These are phyloP conservation scores for Rhizopogon vesiculosus DNA, from an alignment of 768 basidiomycete genomes.

Conservation along the genomic window DNA sequence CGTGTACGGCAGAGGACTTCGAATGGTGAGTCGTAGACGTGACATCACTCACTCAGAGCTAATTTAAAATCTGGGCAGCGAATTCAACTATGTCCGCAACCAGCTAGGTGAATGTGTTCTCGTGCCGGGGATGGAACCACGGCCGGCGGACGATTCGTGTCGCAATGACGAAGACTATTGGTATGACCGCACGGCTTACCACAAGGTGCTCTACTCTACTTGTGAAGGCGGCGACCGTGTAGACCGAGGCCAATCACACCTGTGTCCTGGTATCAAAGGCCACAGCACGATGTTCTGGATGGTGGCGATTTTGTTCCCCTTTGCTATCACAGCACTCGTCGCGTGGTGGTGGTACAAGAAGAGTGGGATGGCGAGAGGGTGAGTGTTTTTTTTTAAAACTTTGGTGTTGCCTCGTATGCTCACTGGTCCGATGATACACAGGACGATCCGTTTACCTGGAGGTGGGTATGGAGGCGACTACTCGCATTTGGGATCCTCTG, in stretches of 20 bases:
- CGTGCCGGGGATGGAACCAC: slow-evolving; percentile 60
- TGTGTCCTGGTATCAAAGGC: slow-evolving; percentile 76
- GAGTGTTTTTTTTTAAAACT: slow-evolving; percentile 24
- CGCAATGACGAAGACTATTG: slow-evolving; percentile 66
- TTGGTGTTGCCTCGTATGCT: slow-evolving; percentile 2
- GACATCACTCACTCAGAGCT: background rate
- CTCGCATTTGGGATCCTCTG: slow-evolving; percentile 18
- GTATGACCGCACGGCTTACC: slow-evolving; percentile 92
- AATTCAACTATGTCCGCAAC: slow-evolving; percentile 86
- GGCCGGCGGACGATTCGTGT: slow-evolving; percentile 61
- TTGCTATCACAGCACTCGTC: slow-evolving; percentile 68
- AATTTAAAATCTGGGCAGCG: slow-evolving; percentile 42
- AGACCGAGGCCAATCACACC: slow-evolving; percentile 70
- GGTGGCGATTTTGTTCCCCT: slow-evolving; percentile 70
- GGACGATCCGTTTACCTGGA: slow-evolving; percentile 76
- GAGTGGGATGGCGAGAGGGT: slow-evolving; percentile 74
- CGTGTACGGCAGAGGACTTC: slow-evolving; percentile 74
- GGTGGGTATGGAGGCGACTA: slow-evolving; percentile 41
- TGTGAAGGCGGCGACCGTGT: slow-evolving; percentile 80
- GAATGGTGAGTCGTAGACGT: slow-evolving; percentile 70
- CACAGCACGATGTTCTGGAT: slow-evolving; percentile 84
- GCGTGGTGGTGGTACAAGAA: slow-evolving; percentile 80
- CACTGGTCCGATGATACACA: slow-evolving; percentile 21
- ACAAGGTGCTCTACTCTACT: slow-evolving; percentile 83
- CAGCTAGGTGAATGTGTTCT: slow-evolving; percentile 71